phyloP scores from a whole-genome alignment of 2,329 filamentous ascomycete genomes.

The Pestalotiopsis sp. region DNA sequence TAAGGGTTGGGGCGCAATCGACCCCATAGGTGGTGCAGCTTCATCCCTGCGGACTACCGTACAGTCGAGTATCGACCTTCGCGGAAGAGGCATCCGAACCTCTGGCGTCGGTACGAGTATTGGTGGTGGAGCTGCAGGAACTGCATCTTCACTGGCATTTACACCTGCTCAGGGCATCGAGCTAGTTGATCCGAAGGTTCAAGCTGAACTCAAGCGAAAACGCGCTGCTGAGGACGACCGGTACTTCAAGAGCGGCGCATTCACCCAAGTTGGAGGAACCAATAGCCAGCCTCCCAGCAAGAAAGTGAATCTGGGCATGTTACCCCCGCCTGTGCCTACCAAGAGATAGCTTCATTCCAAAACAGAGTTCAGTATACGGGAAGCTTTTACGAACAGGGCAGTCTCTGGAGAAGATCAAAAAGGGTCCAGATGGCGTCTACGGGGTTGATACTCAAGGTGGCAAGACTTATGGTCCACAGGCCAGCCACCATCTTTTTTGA shows the following conservation, averaged over 20 bases:
- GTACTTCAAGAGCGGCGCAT: conserved; percentile 97
- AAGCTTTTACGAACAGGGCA: conserved; percentile 9
- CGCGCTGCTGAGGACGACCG: conserved; percentile 91
- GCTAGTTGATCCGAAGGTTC: conserved; percentile 89
- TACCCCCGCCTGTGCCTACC: conserved; percentile 28
- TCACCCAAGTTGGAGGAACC: conserved; percentile 76
- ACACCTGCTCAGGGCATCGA: conserved; percentile 94
- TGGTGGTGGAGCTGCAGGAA: conserved; percentile 67
- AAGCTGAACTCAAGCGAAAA: conserved; percentile 86
- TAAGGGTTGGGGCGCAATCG: conserved; percentile 86
- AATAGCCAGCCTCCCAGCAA: conserved; percentile 69
- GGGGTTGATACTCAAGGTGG: background rate
- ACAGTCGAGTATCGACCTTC: conserved; percentile 69
- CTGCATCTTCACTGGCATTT: conserved; percentile 86
- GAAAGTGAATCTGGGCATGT: conserved; percentile 67
- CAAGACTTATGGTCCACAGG: background rate
- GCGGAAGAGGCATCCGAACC: conserved; percentile 77
- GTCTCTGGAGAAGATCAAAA: background rate
- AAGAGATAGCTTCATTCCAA: conserved; percentile 24
- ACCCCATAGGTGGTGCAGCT: conserved; percentile 67
- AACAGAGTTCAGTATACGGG: background rate
- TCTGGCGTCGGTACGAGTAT: conserved; percentile 79
- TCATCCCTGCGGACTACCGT: conserved; percentile 83
- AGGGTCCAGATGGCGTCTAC: background rate
- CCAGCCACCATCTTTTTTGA: background rate